These are phyloP conservation scores for Cystobasidium slooffiae DNA, from an alignment of 1,284 basidiomycete species.

Conservation along the genomic window DNA sequence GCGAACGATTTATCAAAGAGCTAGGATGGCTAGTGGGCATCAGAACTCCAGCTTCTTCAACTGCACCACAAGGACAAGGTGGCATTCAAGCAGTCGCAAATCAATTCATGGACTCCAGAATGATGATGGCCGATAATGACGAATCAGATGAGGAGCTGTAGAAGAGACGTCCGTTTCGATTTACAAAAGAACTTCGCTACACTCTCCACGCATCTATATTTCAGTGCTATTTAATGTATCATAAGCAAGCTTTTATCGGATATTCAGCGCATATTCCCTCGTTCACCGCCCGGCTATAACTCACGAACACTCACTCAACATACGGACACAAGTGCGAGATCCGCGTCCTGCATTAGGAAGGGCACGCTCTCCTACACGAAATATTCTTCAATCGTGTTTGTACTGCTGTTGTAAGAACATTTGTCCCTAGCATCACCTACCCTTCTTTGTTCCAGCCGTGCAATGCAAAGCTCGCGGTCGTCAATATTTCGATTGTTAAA, in stretches of 20 bases:
- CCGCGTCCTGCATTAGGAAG: too few species aligned
- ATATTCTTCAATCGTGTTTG: too few species aligned
- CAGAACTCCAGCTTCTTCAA: constrained; percentile 7
- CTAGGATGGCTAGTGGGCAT: constrained; percentile 51
- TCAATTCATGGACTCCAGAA: constrained; percentile 36
- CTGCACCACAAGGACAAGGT: neutral
- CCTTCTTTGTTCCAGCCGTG: too few species aligned
- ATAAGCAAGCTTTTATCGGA: neutral
- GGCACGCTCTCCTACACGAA: too few species aligned
- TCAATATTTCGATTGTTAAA: too few species aligned
- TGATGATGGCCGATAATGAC: constrained; percentile 29
- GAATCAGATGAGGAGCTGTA: constrained; percentile 37
- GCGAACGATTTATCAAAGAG: constrained; percentile 50
- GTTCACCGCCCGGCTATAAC: too few species aligned
- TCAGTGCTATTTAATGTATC: constrained; percentile 5
- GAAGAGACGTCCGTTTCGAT: neutral
- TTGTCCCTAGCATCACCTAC: too few species aligned
- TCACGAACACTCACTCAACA: too few species aligned
- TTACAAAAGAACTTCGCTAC: neutral
- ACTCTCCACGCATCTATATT: neutral
- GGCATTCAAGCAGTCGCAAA: constrained; percentile 36
- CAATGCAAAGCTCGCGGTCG: too few species aligned
- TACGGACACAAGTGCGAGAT: too few species aligned
- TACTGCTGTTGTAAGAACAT: too few species aligned
- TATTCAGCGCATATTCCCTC: neutral